These are phyloP conservation scores for Aphanomyces astaci DNA, from an alignment of 352 stramenopile species.

Conservation along the genomic window DNA sequence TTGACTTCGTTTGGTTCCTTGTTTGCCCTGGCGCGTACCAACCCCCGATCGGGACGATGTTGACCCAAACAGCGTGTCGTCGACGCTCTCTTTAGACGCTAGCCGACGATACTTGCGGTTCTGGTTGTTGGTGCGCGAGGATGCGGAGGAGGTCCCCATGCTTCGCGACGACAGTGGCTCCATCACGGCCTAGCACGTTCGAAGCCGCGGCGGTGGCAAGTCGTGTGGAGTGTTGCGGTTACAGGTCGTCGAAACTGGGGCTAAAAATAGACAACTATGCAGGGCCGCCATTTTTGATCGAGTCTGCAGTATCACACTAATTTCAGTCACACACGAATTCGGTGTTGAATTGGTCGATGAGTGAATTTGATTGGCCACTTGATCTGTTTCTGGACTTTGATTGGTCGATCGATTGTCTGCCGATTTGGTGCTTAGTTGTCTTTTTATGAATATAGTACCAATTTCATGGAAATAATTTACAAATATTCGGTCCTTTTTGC, in stretches of 20 bases:
- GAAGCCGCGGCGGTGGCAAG: background rate
- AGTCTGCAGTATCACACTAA: too few species aligned
- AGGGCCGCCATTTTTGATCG: background rate
- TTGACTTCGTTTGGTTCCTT: slow-evolving; percentile 42
- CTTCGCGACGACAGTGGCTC: slow-evolving; percentile 6
- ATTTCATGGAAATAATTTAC: too few species aligned
- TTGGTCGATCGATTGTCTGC: too few species aligned
- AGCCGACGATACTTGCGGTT: slow-evolving; percentile 19
- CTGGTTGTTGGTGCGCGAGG: background rate
- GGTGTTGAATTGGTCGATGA: too few species aligned
- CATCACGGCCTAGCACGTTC: slow-evolving; percentile 8
- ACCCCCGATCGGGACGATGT: too few species aligned
- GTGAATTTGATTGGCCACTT: too few species aligned
- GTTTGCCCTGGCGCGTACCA: too few species aligned
- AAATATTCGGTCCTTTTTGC: too few species aligned
- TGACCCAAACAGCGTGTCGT: slow-evolving; percentile 65
- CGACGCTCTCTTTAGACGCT: slow-evolving; percentile 31
- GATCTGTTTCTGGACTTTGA: too few species aligned
- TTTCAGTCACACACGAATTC: too few species aligned
- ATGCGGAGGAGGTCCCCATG: background rate
- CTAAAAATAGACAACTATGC: slow-evolving; percentile 9
- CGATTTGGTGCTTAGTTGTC: background rate
- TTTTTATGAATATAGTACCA: too few species aligned
- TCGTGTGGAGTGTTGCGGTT: background rate
- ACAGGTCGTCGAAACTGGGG: background rate